Percentiles rank a stretch among this genome's conserved stretches.
Evolutionary conservation across 805 yeast species (phyloP).

Genomic region (Nakazawaea peltata): DNA sequence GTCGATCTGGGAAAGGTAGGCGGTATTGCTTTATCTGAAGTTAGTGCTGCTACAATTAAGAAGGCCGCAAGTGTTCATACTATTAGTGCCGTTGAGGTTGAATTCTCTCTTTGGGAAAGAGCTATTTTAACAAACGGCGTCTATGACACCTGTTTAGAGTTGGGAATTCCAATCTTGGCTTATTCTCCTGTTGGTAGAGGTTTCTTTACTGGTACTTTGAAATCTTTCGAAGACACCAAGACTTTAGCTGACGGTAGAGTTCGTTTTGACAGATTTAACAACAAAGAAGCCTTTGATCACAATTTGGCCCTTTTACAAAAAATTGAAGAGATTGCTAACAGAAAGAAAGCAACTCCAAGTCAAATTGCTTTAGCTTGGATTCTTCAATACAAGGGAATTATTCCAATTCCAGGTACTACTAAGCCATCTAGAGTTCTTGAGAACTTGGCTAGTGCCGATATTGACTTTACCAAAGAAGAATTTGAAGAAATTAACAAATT

Average conservation of each 20-base stretch:
- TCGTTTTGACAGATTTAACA: not conserved
- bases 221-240: conserved; percentile 26
- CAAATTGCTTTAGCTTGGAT: conserved; percentile 71
- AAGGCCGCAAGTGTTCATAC: conserved; percentile 51
- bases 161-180: conserved; percentile 59
- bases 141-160: conserved; percentile 46
- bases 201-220: conserved; percentile 56
- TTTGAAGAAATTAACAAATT: conserved; percentile 42
- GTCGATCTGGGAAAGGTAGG: conserved; percentile 61
- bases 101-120: conserved; percentile 60
- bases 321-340: conserved; percentile 41
- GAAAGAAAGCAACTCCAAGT: conserved; percentile 41
- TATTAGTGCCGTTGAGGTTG: conserved; percentile 68
- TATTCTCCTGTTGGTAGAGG: conserved; percentile 86
- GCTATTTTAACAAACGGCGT: conserved; percentile 59
- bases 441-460: conserved; percentile 34
- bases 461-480: conserved; percentile 47
- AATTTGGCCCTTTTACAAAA: conserved; percentile 29
- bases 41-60: conserved; percentile 48
- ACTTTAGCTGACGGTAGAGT: not conserved
- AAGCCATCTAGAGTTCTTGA: conserved; percentile 49
- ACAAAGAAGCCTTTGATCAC: not conserved
- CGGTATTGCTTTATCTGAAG: conserved; percentile 72
- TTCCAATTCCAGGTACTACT: conserved; percentile 81
- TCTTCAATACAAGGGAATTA: conserved; percentile 38